Conservation (phyloP, 1,139 yeast genomes). For the Debaryomyces coudertii region DNA sequence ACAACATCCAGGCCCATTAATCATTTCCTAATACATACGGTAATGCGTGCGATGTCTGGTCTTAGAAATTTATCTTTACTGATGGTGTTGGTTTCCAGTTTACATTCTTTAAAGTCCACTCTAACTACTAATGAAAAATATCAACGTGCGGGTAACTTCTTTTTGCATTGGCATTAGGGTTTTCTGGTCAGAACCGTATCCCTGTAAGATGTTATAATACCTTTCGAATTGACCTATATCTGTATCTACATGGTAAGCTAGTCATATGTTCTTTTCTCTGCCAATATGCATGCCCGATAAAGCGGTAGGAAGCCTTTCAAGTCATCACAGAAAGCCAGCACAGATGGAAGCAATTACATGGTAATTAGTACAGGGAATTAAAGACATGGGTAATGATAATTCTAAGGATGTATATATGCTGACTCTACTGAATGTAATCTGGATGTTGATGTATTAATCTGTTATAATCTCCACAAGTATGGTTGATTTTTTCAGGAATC, state of each 20-base stretch:
- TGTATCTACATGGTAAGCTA: not conserved
- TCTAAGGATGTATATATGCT: not conserved
- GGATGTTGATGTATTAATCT: not conserved
- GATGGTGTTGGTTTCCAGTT: not conserved
- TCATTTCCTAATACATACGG: constrained; percentile 1
- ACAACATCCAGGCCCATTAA: not conserved
- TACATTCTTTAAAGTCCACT: not conserved
- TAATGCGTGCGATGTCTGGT: not conserved
- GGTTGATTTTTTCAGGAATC: constrained; percentile 2
- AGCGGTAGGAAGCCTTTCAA: no score
- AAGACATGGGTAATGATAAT: not conserved
- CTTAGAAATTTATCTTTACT: not conserved
- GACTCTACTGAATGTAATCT: no score
- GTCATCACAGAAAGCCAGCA: no score
- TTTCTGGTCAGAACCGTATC: not conserved
- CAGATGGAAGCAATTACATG: no score
- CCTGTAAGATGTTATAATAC: not conserved
- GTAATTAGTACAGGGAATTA: no score
- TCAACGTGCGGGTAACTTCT: constrained; percentile 3
- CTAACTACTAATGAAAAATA: not conserved
- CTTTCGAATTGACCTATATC: not conserved
- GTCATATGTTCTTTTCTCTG: not conserved
- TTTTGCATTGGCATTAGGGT: not conserved
- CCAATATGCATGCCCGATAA: not conserved
- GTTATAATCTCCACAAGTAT: not conserved